Evolutionary conservation across 345 rosid genomes (phyloP), one percentile per base, ranked within the genome.

Genomic region (Moringa oleifera): DNA sequence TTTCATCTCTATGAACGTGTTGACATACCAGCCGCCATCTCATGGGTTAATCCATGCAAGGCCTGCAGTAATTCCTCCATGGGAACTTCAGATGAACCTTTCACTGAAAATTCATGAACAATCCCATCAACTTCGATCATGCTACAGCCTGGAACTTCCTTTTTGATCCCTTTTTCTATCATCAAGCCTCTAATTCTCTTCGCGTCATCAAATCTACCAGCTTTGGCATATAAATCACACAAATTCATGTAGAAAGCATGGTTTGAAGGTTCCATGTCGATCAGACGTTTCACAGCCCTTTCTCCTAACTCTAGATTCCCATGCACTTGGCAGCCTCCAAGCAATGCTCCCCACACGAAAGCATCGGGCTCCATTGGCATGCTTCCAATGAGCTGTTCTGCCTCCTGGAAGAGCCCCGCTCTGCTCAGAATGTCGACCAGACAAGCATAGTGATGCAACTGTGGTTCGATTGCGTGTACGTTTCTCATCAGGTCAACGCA

Each of bases 281-380:
- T 78, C 53, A 85, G 65, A 66, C 68, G 19, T 18, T 50, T 62
- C 1, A 85, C 83, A 12, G 77, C 79, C 71, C 64, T 80, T 75
- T 80, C 83, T 53, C 90, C 87, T 58, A 78, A 22, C 63, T 76
- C 72, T 20, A 68, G 59, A 67, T 82, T 79, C 4, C 82, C 80
- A 57, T 76, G 81, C 77, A 78, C 76, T 75, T 80, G 79, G 66
- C 90, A 85, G 25, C 87, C 90, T 23, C 87, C 87, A 19, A 85
- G 71, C 54, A 85, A 69, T 36, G 90, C 87, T 55, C 87, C 87
- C 79, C 83, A 85, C 49, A 85, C 84, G 64, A 62, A 77, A 31
- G 71, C 78, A 72, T 85, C 85, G 16, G 87, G 82, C 73, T 75
- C 76, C 71, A 78, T 70, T 19, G 79, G 85, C 90, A 85, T 80